Conservation (phyloP, 495 filamentous ascomycete species). For the Penicillium odoratum region DNA sequence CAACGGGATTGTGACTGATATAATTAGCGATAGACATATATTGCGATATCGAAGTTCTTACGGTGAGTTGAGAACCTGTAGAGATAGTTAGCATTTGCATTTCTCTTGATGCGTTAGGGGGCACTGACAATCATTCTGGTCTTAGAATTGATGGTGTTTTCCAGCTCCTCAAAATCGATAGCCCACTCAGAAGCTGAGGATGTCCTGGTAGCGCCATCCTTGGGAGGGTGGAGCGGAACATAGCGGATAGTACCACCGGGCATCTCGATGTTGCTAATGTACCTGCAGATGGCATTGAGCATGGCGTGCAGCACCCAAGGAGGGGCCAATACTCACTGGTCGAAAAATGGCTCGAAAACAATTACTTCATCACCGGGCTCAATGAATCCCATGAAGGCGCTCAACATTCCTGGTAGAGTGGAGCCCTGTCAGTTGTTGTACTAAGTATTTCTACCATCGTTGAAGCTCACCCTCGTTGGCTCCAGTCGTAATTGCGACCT, state of each 20-base stretch:
- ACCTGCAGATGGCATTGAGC: conserved; percentile 45
- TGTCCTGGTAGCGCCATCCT: conserved; percentile 73
- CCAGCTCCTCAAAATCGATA: conserved; percentile 80
- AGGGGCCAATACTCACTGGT: conserved; percentile 63
- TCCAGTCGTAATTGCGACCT: conserved; percentile 92
- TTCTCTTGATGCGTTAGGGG: background rate
- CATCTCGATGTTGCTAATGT: conserved; percentile 98
- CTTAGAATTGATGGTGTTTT: conserved; percentile 76
- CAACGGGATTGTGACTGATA: conserved; percentile 85
- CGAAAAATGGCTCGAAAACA: conserved; percentile 97
- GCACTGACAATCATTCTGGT: conserved; percentile 91
- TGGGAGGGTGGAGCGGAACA: conserved; percentile 89
- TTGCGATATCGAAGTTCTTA: conserved; percentile 19
- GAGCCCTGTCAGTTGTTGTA: background rate
- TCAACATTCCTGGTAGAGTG: conserved; percentile 60
- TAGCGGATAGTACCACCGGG: conserved; percentile 91
- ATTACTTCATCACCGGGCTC: conserved; percentile 95
- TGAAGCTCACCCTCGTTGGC: conserved; percentile 77
- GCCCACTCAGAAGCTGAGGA: conserved; percentile 86
- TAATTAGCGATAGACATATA: background rate
- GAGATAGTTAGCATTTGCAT: background rate
- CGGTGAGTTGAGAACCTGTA: conserved; percentile 47
- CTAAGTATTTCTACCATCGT: background rate
- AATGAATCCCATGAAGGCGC: conserved; percentile 96
- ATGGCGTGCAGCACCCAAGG: background rate